Conservation (phyloP, 345 rosid genomes). For the Eucalyptus leucophloia region DNA sequence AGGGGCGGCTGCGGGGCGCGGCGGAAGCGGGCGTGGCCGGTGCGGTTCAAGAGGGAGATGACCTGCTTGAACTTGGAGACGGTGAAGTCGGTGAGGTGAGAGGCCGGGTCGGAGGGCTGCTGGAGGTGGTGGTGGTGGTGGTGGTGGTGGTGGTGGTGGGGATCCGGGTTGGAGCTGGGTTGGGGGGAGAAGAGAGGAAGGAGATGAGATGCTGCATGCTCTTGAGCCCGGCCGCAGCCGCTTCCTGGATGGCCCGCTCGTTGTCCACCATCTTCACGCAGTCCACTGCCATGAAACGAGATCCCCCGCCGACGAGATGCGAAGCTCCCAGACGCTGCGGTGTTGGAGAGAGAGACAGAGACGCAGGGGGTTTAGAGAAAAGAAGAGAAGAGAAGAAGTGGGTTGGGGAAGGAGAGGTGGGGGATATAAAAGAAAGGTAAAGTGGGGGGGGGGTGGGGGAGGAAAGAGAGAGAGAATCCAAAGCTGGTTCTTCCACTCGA, state of each 20-base stretch:
- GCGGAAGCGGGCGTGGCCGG: conserved; percentile 43
- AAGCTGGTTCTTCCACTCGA: neutral
- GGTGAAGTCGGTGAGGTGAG: conserved; percentile 20
- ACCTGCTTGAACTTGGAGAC: conserved; percentile 31
- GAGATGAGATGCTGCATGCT: conserved; percentile 35
- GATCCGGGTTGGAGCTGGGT: neutral
- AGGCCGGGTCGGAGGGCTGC: neutral
- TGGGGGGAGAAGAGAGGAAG: conserved; percentile 6
- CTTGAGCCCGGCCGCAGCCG: conserved; percentile 31
- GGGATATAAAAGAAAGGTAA: neutral
- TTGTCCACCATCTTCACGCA: conserved; percentile 17
- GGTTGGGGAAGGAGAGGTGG: neutral
- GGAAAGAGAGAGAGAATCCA: neutral
- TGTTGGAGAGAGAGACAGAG: neutral
- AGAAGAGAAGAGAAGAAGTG: neutral
- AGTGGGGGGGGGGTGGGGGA: neutral
- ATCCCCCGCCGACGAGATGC: neutral
- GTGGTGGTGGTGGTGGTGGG: neutral
- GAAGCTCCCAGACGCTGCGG: neutral
- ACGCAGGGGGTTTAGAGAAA: neutral
- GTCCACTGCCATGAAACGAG: conserved; percentile 13
- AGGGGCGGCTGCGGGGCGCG: conserved; percentile 13
- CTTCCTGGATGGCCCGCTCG: conserved; percentile 24
- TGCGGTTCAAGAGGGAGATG: conserved; percentile 24
- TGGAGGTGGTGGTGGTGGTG: neutral